Evolutionary conservation across 768 basidiomycete species (phyloP).

Genomic region (Tremella mesenterica): DNA sequence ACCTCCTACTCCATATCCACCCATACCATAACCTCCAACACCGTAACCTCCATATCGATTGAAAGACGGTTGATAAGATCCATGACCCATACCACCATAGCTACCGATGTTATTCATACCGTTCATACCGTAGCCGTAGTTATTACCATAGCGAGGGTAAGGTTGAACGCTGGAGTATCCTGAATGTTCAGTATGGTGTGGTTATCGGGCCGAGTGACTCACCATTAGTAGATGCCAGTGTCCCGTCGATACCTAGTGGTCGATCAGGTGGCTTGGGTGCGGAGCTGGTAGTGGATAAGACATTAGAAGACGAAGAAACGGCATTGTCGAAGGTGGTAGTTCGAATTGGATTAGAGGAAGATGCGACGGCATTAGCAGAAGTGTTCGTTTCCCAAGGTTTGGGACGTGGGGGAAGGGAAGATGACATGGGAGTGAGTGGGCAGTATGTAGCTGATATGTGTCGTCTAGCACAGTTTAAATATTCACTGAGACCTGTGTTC

Average conservation of each 20-base stretch:
- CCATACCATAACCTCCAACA: slow-evolving; percentile 35
- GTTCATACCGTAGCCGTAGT: slow-evolving; percentile 18
- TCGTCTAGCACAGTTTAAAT: too few species aligned
- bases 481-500: too few species aligned
- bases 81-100: slow-evolving; percentile 20
- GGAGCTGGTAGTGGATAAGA: neutral
- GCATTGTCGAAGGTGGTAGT: slow-evolving; percentile 28
- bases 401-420: slow-evolving; percentile 20
- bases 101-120: too few species aligned
- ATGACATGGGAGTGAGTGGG: neutral
- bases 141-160: slow-evolving; percentile 1
- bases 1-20: slow-evolving; percentile 48
- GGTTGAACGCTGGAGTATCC: slow-evolving; percentile 5
- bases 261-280: slow-evolving; percentile 29
- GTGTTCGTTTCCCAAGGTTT: slow-evolving; percentile 32
- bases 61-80: slow-evolving; percentile 18
- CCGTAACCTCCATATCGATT: slow-evolving; percentile 23
- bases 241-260: slow-evolving; percentile 16
- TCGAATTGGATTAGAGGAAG: slow-evolving; percentile 1
- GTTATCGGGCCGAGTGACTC: neutral
- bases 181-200: neutral
- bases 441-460: too few species aligned
- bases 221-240: neutral
- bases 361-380: slow-evolving; percentile 3
- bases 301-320: slow-evolving; percentile 13